Base-by-base conservation (phyloP, 2,329 filamentous ascomycete genomes). In the Ophiosphaerella narmari region DNA sequence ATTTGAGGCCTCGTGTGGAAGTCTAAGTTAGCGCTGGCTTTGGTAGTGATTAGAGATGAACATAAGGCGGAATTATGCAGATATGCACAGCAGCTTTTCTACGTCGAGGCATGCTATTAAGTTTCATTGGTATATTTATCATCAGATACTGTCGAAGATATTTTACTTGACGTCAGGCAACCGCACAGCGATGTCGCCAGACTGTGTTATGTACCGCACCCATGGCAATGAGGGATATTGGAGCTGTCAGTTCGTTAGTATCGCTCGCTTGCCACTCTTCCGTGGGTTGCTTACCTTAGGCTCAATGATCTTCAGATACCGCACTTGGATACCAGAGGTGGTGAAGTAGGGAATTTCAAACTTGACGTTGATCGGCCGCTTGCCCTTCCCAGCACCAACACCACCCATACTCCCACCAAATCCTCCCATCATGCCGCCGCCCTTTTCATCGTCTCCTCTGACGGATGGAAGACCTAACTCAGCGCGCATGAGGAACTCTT, bases 321-420 rank as follows among this genome's bases (percentile, higher is more conserved):
- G 86, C 67, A 99, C 94, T 76, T 99, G 95, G 63, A 99, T 99
- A 59, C 94, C 94, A 77, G 90, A 95, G 3, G 95, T 99, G n/a
- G 94, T 99, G 74, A 99, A 99, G 77, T 99, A 99, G n/a, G 94
- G 94, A 70, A 99, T 99, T 80, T 99, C 94, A 73, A 99, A 99
- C 79, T 99, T 99, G 78, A 99, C 94, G 74, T 92, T 93, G 68
- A 99, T 99, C 1, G 94, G 94, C 63, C 94, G 81, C 82, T 97
- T 99, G 16, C 90, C 90, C 78, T 97, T 97, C 50, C 86, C 87
- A 16, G 76, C 77, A 4, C 86, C 86, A 24, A 94, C 85, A 58
- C 93, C 93, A 51, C 93, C 93, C 92, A 97, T 97, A 71, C 91
- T 96, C 16, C 93, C 93, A 56, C 93, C 93, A 67, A 97, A 97